Conservation (phyloP, 2,329 filamentous ascomycete species). For the Cercospora canescens region DNA sequence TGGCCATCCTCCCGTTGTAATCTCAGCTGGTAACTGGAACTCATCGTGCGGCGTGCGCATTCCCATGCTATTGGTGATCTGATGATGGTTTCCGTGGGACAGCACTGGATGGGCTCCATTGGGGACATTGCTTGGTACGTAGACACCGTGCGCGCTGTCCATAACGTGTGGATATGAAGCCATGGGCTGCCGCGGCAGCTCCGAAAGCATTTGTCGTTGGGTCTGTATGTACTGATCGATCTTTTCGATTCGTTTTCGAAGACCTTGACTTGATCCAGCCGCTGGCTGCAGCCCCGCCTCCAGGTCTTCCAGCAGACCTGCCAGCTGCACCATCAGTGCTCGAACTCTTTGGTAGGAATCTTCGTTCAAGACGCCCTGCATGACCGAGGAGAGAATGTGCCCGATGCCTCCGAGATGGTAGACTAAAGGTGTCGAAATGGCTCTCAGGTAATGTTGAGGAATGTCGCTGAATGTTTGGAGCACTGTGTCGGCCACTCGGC, state of each 20-base stretch:
- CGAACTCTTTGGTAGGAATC: conserved; percentile 45
- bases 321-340: conserved; percentile 45
- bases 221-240: conserved; percentile 48
- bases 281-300: conserved; percentile 45
- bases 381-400: conserved; percentile 50
- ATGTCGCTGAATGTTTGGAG: conserved; percentile 46
- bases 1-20: conserved; percentile 45
- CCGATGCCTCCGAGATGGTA: conserved; percentile 53
- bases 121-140: not conserved
- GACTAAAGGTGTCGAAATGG: conserved; percentile 51
- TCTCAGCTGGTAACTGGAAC: conserved; percentile 43
- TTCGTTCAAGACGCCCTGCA: conserved; percentile 48
- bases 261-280: conserved; percentile 41
- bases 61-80: conserved; percentile 17
- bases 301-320: conserved; percentile 47
- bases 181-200: conserved; percentile 2
- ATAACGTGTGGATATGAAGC: not conserved
- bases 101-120: conserved; percentile 4
- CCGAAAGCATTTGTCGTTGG: conserved; percentile 26
- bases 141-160: not conserved
- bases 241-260: conserved; percentile 44
- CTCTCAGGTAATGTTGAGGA: conserved; percentile 47
- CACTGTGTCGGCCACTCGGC: conserved; percentile 48
- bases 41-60: conserved; percentile 31
- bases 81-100: not conserved